Base-by-base conservation (phyloP, 2,329 filamentous ascomycete genomes). In the Verticillium klebahnii region DNA sequence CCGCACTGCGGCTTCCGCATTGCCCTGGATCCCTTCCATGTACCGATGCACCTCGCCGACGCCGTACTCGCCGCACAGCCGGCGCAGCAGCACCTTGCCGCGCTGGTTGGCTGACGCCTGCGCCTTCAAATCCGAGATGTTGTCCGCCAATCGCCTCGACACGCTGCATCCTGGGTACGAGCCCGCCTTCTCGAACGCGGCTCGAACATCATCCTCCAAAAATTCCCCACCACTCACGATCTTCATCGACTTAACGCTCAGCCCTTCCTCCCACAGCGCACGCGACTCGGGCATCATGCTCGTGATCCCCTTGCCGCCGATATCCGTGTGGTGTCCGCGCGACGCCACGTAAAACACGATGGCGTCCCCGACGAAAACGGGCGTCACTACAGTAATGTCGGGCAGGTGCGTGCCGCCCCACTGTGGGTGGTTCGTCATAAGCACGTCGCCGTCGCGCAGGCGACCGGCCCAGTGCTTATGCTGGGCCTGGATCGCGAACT, bases 91-190 rank as follows among this genome's bases (percentile, higher is more conserved):
- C 1, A 67, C 67, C 36, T 70, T 74, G 3, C 78, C 78, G 9
- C 74, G 73, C 54, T 76, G 72, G 40, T 81, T 80, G 0, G 78
- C 75, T 0, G 78, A 77, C 0, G 77, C 75, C 50, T 77, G 74
- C 0, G 78, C 78, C 56, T 80, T 79, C 3, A 80, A 65, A 58
- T 80, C 78, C 2, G 77, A 74, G 6, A 80, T 68, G 58, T 81
- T 80, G 57, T 80, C 78, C 2, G 68, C 66, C 19, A 79, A 63
- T 0, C 74, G 71, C 15, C 76, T 68, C 1, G 76, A 73, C 1
- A 71, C 69, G 57, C 71, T 75, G 64, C 70, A 78, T n/a, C 73
- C 75, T 7, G 72, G 75, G 58, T 71, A 72, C 17, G 71, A 70
- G 5, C 72, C 74, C 2, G 73, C 75, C 40, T 69, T 67, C 39